Evolutionary conservation across 495 filamentous ascomycete genomes (phyloP).

Genomic region (Hypoxylon lenormandii): DNA sequence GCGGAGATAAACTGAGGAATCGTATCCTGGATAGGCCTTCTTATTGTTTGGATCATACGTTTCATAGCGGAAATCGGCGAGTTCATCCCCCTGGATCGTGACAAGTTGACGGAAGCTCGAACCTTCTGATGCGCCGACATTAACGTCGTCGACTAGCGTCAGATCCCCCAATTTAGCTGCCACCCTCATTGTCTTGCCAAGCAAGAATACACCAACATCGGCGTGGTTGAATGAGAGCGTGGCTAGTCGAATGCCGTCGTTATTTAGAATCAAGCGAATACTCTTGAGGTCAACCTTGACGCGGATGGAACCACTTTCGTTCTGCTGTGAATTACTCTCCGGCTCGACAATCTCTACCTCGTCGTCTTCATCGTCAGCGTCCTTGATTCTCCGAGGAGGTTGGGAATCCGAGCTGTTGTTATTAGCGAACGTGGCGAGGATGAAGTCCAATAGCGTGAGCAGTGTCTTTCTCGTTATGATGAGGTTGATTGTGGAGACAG

Average conservation of each 20-base stretch:
- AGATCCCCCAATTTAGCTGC: slow-evolving; percentile 87
- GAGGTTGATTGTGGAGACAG: slow-evolving; percentile 93
- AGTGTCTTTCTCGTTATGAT: slow-evolving; percentile 93
- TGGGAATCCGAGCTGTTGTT: slow-evolving; percentile 63
- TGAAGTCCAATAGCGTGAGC: slow-evolving; percentile 93
- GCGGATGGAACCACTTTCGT: slow-evolving; percentile 60
- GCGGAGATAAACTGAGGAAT: slow-evolving; percentile 86
- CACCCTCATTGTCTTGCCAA: slow-evolving; percentile 84
- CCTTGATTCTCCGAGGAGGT: slow-evolving; percentile 53
- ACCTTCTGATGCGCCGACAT: slow-evolving; percentile 82
- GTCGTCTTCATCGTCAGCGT: slow-evolving; percentile 55
- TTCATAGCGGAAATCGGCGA: slow-evolving; percentile 98
- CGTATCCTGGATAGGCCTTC: slow-evolving; percentile 88
- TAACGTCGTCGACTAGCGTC: slow-evolving; percentile 90
- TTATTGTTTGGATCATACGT: slow-evolving; percentile 82
- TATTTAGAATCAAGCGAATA: slow-evolving; percentile 95
- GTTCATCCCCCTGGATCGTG: slow-evolving; percentile 92
- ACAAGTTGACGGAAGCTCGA: slow-evolving; percentile 88
- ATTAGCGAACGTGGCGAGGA: slow-evolving; percentile 91
- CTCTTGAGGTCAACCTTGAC: slow-evolving; percentile 94
- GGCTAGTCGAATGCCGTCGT: slow-evolving; percentile 93
- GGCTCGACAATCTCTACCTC: slow-evolving; percentile 49
- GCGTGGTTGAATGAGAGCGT: slow-evolving; percentile 92
- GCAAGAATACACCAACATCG: slow-evolving; percentile 87
- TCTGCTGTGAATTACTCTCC: slow-evolving; percentile 49